Evolutionary conservation across 371 early-diverging fungal genomes (phyloP), one percentile per base, ranked within the genome.

Genomic region (Sanchytrium tribonematis): DNA sequence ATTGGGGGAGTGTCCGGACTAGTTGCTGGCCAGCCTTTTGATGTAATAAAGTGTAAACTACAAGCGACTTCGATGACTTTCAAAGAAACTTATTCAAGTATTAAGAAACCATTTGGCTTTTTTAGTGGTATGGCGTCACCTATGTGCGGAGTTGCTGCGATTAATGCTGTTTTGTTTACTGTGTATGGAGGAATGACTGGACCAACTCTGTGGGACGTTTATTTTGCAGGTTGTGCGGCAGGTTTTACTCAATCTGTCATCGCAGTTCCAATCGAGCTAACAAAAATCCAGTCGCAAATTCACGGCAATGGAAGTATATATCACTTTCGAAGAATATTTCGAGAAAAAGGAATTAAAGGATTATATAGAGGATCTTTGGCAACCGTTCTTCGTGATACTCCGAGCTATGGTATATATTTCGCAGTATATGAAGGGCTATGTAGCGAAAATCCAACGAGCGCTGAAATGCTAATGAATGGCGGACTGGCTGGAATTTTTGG

Each of bases 401-500:
- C 91, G n/a, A 83, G 84, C 29, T 89, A 86, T 75, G 88, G 88
- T 1, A 84, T 84, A 16, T 87, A 88, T 70, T 88, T 88, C 74
- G 77, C 83, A 28, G 78, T 83, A 1, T 87, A 85, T 72, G 89
- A 86, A 73, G 73, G 79, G 17, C 76, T 85, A 31, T 80, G 81
- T 30, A 75, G 81, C 31, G 70, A 74, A 67, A 29, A 77, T 68
- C 71, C 73, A 69, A 68, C 76, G 66, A 68, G 77, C 74, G 75
- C 68, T 65, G 78, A 69, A 66, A 75, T 70, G 69, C 74, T 29
- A 75, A 77, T 70, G 80, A 78, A 66, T 73, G 89, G 89, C 68
- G 89, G 87, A 0, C 69, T 82, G 31, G 86, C 86, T 2, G 88
- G 88, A 22, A 84, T 86, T 69, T 77, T 78, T n/a, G 85, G 84